Evolutionary conservation across 2,329 filamentous ascomycete species (phyloP), one percentile per base, ranked within the genome.

Genomic region (Xylaria sp.): DNA sequence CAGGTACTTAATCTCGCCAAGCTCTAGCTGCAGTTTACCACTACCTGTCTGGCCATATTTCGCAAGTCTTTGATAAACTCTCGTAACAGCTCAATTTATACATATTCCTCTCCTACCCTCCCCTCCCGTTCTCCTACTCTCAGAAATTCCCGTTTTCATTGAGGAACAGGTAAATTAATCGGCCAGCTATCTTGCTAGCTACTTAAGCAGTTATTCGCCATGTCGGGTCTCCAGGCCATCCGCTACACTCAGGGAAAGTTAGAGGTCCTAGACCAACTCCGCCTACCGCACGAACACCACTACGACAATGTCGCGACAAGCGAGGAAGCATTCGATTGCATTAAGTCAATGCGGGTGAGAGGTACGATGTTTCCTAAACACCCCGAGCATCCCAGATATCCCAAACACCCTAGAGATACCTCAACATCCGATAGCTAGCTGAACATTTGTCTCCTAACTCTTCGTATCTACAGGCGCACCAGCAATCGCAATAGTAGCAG

Each of bases 401-500:
- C 34, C 1, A 37, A 37, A 37, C 10, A 9, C 7, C 10, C 34
- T 37, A 37, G 10, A 37, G 10, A 37, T 10, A 37, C 7, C 8
- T 10, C 34, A 10, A 37, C 34, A 2, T 9, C 50, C 34, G 25
- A 13, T 1, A n/a, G 23, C 50, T 18, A 3, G 25, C 65, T 25
- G 18, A 44, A 58, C n/a, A 51, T 48, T 20, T 3, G 65, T 28
- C 18, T 44, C 13, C 20, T 31, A 9, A 57, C 25, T 25, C 18
- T 37, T 18, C 20, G 25, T 12, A 57, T 23, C 23, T 56, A 48
- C 67, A 84, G 92, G 93, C 50, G 96, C 96, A 5, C 96, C 96
- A 0, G 96, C 96, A 55, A 99, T 99, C 80, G 96, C 96, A 54
- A 98, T 99, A 73, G 96, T 99, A n/a, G 96, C 96, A 25, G 93